Conservation (phyloP, 495 filamentous ascomycete genomes). For the Recurvomyces mirabilis region DNA sequence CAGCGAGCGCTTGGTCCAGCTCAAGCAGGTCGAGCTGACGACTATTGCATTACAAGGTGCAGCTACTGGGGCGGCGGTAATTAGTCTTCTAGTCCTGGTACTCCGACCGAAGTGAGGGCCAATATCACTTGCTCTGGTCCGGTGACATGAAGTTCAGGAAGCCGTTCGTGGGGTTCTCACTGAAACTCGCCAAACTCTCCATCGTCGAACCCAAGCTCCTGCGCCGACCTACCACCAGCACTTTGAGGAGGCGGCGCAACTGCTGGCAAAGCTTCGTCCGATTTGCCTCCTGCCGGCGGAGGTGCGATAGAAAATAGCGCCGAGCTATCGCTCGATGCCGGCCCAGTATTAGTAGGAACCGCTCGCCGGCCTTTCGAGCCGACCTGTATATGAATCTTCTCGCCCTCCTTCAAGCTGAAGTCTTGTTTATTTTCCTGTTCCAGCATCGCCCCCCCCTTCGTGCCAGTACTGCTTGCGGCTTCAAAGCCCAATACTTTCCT, state of each 20-base stretch:
- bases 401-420: constrained; percentile 69
- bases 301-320: constrained; percentile 40
- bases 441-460: constrained; percentile 19
- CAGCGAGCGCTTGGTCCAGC: constrained; percentile 56
- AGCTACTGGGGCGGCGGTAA: constrained; percentile 57
- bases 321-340: constrained; percentile 7
- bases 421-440: constrained; percentile 48
- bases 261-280: constrained; percentile 41
- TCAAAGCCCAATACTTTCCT: constrained; percentile 43
- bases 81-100: constrained; percentile 48
- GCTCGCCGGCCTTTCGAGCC: constrained; percentile 31
- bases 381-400: constrained; percentile 72
- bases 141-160: too few species aligned
- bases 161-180: too few species aligned
- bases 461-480: constrained; percentile 16
- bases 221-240: constrained; percentile 21
- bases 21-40: constrained; percentile 66
- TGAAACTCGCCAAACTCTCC: constrained; percentile 45
- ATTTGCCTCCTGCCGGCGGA: constrained; percentile 37
- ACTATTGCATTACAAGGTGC: constrained; percentile 58
- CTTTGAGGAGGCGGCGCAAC: constrained; percentile 41
- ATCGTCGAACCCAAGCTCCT: constrained; percentile 40
- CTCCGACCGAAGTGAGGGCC: constrained; percentile 40
- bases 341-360: constrained; percentile 3
- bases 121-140: too few species aligned